These are phyloP conservation scores for Xylaria hypoxylon DNA, from an alignment of 2,329 filamentous ascomycete genomes.

Conservation along the genomic window DNA sequence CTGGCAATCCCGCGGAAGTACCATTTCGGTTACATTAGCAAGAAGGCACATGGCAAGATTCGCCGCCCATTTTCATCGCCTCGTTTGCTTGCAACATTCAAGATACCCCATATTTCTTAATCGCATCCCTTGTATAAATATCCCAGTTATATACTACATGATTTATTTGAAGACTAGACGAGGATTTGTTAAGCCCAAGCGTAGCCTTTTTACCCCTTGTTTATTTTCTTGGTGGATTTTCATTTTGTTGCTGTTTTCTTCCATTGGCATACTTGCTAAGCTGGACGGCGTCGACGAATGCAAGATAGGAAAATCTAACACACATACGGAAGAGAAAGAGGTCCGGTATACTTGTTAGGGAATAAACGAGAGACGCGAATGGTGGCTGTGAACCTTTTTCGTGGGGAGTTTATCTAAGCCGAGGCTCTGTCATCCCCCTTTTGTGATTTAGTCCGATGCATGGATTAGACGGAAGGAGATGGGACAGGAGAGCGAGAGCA, in stretches of 20 bases:
- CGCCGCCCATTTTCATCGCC: slow-evolving; percentile 5
- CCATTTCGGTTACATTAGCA: slow-evolving; percentile 47
- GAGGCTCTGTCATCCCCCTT: slow-evolving; percentile 15
- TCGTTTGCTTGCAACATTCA: slow-evolving; percentile 26
- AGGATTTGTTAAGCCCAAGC: slow-evolving; percentile 16
- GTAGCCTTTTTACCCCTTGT: slow-evolving; percentile 15
- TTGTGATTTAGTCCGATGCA: slow-evolving; percentile 9
- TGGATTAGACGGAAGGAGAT: slow-evolving; percentile 22
- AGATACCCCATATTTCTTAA: slow-evolving; percentile 41
- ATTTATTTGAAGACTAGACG: slow-evolving; percentile 31
- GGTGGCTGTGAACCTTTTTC: slow-evolving; percentile 3
- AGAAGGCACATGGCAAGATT: not conserved
- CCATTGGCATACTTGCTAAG: slow-evolving; percentile 7
- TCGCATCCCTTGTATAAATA: slow-evolving; percentile 33
- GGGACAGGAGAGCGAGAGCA: slow-evolving; percentile 10
- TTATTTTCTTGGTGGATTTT: slow-evolving; percentile 14
- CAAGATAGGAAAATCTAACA: not conserved
- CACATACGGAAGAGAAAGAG: slow-evolving; percentile 9
- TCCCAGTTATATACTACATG: slow-evolving; percentile 28
- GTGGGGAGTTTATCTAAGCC: not conserved
- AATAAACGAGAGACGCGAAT: slow-evolving; percentile 10
- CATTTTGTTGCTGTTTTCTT: slow-evolving; percentile 7
- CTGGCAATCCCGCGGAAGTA: slow-evolving; percentile 75
- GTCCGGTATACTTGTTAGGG: slow-evolving; percentile 8
- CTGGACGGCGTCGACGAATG: slow-evolving; percentile 9